These are phyloP conservation scores for Fusarium redolens DNA, from an alignment of 2,329 filamentous ascomycete genomes.

Conservation along the genomic window DNA sequence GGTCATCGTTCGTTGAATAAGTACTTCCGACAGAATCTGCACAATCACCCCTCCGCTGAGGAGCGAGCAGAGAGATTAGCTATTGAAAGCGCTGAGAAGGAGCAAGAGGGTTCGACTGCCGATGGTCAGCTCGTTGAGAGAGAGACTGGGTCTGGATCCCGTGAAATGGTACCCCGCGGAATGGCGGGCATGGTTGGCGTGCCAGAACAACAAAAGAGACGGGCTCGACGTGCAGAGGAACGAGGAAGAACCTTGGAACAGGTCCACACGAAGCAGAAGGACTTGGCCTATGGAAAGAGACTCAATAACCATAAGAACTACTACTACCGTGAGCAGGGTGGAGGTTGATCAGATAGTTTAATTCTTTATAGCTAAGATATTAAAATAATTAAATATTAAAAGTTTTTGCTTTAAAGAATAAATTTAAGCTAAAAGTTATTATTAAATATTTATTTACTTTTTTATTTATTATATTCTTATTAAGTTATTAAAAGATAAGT, in stretches of 20 bases:
- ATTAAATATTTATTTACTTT: too few relatives aligned
- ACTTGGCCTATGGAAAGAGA: slow-evolving; percentile 77
- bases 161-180: slow-evolving; percentile 72
- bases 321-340: slow-evolving; percentile 62
- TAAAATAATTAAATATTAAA: background rate
- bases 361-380: too few relatives aligned
- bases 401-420: background rate
- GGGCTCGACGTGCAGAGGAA: slow-evolving; percentile 74
- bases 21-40: slow-evolving; percentile 94
- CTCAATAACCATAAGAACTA: slow-evolving; percentile 78
- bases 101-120: slow-evolving; percentile 48
- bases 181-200: slow-evolving; percentile 84
- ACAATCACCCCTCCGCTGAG: slow-evolving; percentile 81
- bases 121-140: slow-evolving; percentile 50
- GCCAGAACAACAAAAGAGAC: slow-evolving; percentile 78
- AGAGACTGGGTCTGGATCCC: slow-evolving; percentile 58
- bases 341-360: slow-evolving; percentile 50
- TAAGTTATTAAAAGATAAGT: too few relatives aligned
- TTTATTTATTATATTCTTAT: too few relatives aligned
- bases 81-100: slow-evolving; percentile 59
- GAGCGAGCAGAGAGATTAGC: slow-evolving; percentile 78
- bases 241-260: slow-evolving; percentile 74
- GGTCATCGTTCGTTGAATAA: slow-evolving; percentile 88
- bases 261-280: slow-evolving; percentile 69
- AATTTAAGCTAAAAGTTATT: too few relatives aligned